Base-by-base conservation (phyloP, 441 rosid species). In the Raphanus hybrid region DNA sequence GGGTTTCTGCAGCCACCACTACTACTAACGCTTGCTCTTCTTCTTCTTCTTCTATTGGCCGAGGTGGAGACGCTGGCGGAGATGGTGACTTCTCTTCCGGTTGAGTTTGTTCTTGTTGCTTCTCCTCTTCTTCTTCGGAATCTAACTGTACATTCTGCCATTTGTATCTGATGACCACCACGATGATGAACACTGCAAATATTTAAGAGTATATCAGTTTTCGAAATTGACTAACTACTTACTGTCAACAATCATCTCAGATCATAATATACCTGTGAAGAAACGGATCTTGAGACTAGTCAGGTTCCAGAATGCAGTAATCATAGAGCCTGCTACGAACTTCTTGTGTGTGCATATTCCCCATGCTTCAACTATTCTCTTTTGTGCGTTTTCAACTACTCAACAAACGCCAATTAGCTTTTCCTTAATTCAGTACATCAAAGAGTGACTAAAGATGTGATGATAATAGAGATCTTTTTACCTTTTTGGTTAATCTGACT, bases 221-320 rank as follows among this genome's bases (percentile, higher is more conserved):
- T 43, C 43, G 14, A 58, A 4, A 3, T 2, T 8, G 5, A 6
- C 1, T 2, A 6, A 6, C 0, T 39, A 55, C 34, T 14, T 6
- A 16, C 18, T 16, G 18, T 23, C 58, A 32, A 1, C 14, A 43
- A 1, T 20, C 66, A 6, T 64, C n/a, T 2, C 0, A 2, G 29
- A 0, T 29, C 9, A 29, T 18, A 35, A 16, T 35, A 73, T 82
- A 92, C 98, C 96, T 58, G 93, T 54, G 48, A 95, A 85, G 66
- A 91, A 82, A 20, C 99, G 94, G 59, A 94, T 89, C 84, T 85
- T 95, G 69, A 89, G 62, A 26, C 88, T 78, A 27, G 98, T 87
- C 27, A 96, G 78, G 76, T 92, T 90, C 99, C 99, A 96, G 75
- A 93, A 96, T 15, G 91, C 95, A 59, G 91, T 87, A 75, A 82